Conservation (phyloP, 805 yeast genomes). For the Candida qinlingensis region DNA sequence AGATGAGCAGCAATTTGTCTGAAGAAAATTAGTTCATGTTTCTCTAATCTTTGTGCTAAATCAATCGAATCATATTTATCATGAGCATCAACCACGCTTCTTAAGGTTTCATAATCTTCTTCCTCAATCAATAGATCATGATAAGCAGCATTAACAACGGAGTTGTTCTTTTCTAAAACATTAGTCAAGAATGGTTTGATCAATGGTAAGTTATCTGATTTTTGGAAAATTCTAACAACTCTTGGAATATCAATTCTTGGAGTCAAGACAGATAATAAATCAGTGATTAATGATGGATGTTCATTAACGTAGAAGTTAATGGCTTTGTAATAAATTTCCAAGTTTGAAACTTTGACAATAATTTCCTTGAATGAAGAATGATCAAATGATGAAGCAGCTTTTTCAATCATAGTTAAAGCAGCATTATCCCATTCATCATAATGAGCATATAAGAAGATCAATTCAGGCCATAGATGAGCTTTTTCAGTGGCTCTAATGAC, state of each 20-base stretch:
- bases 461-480: constrained; percentile 94
- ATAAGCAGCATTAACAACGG: constrained; percentile 90
- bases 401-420: constrained; percentile 93
- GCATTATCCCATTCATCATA: constrained; percentile 99
- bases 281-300: constrained; percentile 87
- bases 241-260: constrained; percentile 92
- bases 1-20: constrained; percentile 94
- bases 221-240: constrained; percentile 90
- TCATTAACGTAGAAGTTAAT: constrained; percentile 89
- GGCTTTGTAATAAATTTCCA: constrained; percentile 96
- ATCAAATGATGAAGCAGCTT: constrained; percentile 87
- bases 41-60: constrained; percentile 87
- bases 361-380: constrained; percentile 93
- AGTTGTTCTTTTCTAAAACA: constrained; percentile 83
- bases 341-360: constrained; percentile 87
- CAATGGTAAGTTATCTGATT: constrained; percentile 93
- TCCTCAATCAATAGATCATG: constrained; percentile 95
- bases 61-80: constrained; percentile 92
- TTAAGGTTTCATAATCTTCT: constrained; percentile 87
- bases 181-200: constrained; percentile 92
- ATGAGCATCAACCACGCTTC: constrained; percentile 80
- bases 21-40: constrained; percentile 85
- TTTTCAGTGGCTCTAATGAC: constrained; percentile 89
- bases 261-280: constrained; percentile 74
- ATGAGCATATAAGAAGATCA: constrained; percentile 93